Conservation (phyloP, 345 rosid genomes). For the Salix exigua region DNA sequence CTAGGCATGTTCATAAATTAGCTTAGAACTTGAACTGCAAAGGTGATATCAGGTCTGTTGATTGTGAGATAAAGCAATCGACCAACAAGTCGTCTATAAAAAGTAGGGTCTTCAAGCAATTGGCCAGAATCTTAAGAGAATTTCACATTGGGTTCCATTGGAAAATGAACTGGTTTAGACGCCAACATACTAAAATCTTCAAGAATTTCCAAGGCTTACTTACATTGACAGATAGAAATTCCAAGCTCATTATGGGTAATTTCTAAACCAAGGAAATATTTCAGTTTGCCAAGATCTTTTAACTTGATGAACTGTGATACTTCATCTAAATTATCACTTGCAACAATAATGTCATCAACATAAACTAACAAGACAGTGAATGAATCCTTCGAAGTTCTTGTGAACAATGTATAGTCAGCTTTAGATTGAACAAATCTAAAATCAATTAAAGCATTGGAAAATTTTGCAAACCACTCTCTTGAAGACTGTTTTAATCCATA, state of each 20-base stretch:
- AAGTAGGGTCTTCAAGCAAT: not conserved
- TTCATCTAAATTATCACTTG: not conserved
- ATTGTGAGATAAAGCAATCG: not conserved
- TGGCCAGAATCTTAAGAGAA: not conserved
- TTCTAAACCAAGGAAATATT: not conserved
- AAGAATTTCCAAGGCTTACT: not conserved
- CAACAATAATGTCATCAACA: not conserved
- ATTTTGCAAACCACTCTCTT: not conserved
- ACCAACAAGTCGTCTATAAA: not conserved
- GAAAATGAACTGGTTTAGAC: not conserved
- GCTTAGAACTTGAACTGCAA: not conserved
- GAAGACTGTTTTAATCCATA: not conserved
- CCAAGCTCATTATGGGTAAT: not conserved
- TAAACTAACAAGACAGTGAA: not conserved
- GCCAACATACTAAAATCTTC: not conserved
- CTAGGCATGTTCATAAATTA: not conserved
- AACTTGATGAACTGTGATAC: not conserved
- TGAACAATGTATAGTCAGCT: not conserved
- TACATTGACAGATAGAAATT: not conserved
- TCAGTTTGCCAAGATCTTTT: conserved; percentile 2
- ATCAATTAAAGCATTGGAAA: not conserved
- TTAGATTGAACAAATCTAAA: not conserved
- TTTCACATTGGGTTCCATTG: not conserved
- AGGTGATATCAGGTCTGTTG: not conserved
- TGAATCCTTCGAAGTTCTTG: too few species aligned